These are phyloP conservation scores for Rhizopogon hawkerae DNA, from an alignment of 1,284 basidiomycete genomes.

Conservation along the genomic window DNA sequence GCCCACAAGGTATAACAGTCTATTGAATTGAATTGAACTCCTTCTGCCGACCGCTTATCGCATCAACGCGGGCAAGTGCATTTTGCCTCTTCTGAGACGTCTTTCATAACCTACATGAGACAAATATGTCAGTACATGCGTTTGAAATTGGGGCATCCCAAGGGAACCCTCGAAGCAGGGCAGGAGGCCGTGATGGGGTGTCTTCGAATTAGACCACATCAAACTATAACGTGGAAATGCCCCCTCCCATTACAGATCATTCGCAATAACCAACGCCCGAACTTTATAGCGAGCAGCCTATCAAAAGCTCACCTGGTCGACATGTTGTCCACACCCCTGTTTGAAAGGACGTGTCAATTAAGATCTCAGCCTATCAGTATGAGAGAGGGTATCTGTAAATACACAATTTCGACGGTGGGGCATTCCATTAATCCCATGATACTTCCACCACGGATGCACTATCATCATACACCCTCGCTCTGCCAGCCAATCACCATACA, in stretches of 20 bases:
- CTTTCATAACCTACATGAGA: conserved; percentile 49
- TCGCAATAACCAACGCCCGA: conserved; percentile 9
- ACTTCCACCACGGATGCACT: conserved; percentile 11
- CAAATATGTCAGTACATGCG: conserved; percentile 13
- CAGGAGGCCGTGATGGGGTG: conserved; percentile 24
- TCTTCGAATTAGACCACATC: conserved; percentile 30
- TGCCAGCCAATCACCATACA: conserved; percentile 12
- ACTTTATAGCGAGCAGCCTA: conserved; percentile 13
- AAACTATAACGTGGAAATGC: conserved; percentile 23
- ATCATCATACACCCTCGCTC: background rate
- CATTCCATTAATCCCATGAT: conserved; percentile 1
- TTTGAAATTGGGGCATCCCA: conserved; percentile 22
- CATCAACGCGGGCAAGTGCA: conserved; percentile 46
- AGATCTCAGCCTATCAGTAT: background rate
- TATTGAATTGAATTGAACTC: background rate
- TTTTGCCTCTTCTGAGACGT: conserved; percentile 60
- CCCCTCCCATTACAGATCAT: conserved; percentile 7
- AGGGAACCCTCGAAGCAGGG: conserved; percentile 20
- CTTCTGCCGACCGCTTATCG: conserved; percentile 12
- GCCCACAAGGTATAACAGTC: conserved; percentile 9
- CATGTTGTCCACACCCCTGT: conserved; percentile 65
- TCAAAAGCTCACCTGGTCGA: conserved; percentile 45
- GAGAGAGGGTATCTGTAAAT: conserved; percentile 7
- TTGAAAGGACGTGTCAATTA: conserved; percentile 1
- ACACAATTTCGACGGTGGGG: conserved; percentile 9